Evolutionary conservation across 169 alveolate genomes (phyloP).

Genomic region (Prorocentrum cordatum): DNA sequence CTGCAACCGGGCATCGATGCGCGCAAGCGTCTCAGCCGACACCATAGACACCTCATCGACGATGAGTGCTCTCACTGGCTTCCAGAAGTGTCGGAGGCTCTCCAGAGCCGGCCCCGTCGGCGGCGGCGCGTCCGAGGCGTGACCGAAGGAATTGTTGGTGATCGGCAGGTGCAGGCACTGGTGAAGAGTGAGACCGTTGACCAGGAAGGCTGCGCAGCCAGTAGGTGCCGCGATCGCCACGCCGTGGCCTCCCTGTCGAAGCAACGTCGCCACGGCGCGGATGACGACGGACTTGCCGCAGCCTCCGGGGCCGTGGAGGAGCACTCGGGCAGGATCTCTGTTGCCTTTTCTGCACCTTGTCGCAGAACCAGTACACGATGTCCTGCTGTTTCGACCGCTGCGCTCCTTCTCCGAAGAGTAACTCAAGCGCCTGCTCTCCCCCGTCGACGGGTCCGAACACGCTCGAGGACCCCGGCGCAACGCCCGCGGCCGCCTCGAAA

Average conservation of each 20-base stretch:
- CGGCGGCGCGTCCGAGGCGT: neutral
- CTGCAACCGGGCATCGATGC: neutral
- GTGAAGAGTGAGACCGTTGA: conserved; percentile 18
- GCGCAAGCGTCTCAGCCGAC: neutral
- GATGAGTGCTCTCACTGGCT: neutral
- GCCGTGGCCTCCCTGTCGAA: neutral
- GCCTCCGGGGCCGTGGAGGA: conserved; percentile 23
- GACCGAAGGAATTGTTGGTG: neutral
- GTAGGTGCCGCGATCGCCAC: neutral
- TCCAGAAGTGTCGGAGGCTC: neutral
- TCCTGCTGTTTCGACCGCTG: too few relatives aligned
- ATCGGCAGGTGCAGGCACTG: neutral
- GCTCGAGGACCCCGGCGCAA: too few relatives aligned
- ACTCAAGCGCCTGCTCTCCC: too few relatives aligned
- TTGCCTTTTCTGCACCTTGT: too few relatives aligned
- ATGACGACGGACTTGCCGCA: conserved; percentile 17
- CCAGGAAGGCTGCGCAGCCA: neutral
- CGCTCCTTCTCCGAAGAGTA: too few relatives aligned
- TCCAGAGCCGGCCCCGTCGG: neutral
- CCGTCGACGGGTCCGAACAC: too few relatives aligned
- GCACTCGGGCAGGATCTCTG: neutral
- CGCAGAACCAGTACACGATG: too few relatives aligned
- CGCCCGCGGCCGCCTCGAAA: too few relatives aligned
- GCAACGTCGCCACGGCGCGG: neutral
- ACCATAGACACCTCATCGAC: conserved; percentile 6